Evolutionary conservation across 495 filamentous ascomycete genomes (phyloP), one percentile per base, ranked within the genome.

Genomic region (Mytilinidion resinicola): DNA sequence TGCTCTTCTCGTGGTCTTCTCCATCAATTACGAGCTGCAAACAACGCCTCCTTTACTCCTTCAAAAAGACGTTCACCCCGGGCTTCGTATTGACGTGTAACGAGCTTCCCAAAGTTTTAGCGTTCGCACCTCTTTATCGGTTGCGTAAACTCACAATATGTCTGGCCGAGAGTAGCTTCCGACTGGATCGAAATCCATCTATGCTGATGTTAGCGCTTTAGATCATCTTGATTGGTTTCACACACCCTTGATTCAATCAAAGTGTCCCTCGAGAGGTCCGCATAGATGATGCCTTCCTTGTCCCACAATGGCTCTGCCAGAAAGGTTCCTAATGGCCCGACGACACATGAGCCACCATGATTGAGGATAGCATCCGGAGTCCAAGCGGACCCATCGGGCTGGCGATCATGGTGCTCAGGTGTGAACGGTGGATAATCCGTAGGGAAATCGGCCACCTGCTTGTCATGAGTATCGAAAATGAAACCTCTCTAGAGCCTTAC

Each of bases 181-280:
- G 33, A 76, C 71, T 0, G 71, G 67, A 57, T 76, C 73, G 51
- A 76, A 76, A 50, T 76, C 73, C 53, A 74, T 70, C 73, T 74
- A 51, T 61, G 44, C 56, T 15, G 55, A 19, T 33, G 21, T n/a
- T 12, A 19, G 36, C 38, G 33, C 41, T 12, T 2, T 1, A 42
- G 39, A 17, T 30, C 17, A 9, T 7, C 49, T 36, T 15, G 25
- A 4, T 4, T 15, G 37, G 36, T 21, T 39, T 41, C 30, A 42
- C 72, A 69, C 33, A 74, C 73, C 50, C 72, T 70, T 2, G 73
- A 69, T 44, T 74, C 73, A 34, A 62, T 67, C 38, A 76, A 46
- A 19, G 67, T 68, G 0, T 68, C 57, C 46, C 69, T 57, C 10
- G 67, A 65, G 55, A 76, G 46, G 34, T 73, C 70, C 1, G 73